Base-by-base conservation (phyloP, 1,284 basidiomycete genomes). In the Gymnopus androsaceus region DNA sequence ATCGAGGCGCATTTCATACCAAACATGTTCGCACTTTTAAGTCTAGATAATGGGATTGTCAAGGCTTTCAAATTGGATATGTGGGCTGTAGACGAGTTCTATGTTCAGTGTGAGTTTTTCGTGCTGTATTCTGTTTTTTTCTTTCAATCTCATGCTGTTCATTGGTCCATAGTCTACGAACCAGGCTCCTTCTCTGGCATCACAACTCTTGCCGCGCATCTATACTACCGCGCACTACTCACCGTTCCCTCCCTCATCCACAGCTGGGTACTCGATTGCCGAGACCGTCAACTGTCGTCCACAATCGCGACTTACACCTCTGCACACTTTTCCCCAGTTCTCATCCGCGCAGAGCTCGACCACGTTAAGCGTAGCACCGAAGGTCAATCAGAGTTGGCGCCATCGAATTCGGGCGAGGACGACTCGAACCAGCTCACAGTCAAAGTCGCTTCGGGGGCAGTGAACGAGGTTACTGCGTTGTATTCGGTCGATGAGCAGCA, bases 401-500 rank as follows among this genome's bases (percentile, higher is more conserved):
- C 48, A 21, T n/a, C n/a, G n/a, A n/a, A n/a, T n/a, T n/a, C n/a
- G n/a, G n/a, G n/a, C n/a, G n/a, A n/a, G n/a, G n/a, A n/a, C n/a
- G 91, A 94, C 63, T 95, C 97, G 63, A 89, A 88, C 49, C 48
- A 37, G 2, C 76, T 98, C 59, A 81, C 79, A 5, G 77, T 99
- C 71, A 94, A 89, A 67, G 89, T 94, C 25, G 80, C 79, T 0
- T 53, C 51, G 25, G 70, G 65, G 23, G 79, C 82, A 0, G 83
- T 88, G 21, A 88, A 88, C 61, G 91, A 95, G 66, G 88, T 94
- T 33, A 82, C 82, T 1, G 92, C 87, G 6, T 80, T 82, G 3
- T 99, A 98, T 67, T 79, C 84, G 7, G 89, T 99, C 1, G 97
- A 99, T 69, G 97, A 99, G 60, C 92, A 98, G 67, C 84, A 89